These are phyloP conservation scores for Sphagnum contortum DNA, from an alignment of 225 moss, liverwort and hornwort species.

Conservation along the genomic window DNA sequence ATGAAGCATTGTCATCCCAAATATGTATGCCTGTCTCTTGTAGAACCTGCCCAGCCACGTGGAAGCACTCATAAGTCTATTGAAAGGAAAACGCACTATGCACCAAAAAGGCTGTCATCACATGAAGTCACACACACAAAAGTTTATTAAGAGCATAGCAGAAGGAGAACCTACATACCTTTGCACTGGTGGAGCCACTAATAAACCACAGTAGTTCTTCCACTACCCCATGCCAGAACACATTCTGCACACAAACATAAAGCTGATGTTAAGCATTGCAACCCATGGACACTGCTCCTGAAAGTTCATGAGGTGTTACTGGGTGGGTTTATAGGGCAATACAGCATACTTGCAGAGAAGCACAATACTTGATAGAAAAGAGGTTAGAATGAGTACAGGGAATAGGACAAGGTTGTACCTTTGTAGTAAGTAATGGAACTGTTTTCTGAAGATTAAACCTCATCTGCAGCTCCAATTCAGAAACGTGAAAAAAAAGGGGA, in stretches of 20 bases:
- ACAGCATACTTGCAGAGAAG: too few relatives aligned
- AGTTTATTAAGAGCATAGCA: neutral
- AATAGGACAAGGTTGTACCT: slow-evolving; percentile 22
- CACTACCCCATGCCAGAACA: slow-evolving; percentile 85
- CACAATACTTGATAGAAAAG: too few relatives aligned
- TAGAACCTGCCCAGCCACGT: slow-evolving; percentile 34
- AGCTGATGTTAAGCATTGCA: neutral
- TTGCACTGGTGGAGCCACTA: slow-evolving; percentile 84
- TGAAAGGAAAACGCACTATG: neutral
- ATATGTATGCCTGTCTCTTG: slow-evolving; percentile 76
- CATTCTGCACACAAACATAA: slow-evolving; percentile 43
- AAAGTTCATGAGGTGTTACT: neutral
- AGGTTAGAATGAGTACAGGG: neutral
- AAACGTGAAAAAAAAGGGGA: neutral
- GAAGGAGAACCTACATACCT: slow-evolving; percentile 20
- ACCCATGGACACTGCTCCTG: neutral
- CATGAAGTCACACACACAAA: neutral
- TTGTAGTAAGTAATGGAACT: slow-evolving; percentile 85
- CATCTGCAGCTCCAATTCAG: slow-evolving; percentile 42
- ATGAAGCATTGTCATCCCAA: slow-evolving; percentile 84
- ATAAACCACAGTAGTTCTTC: slow-evolving; percentile 99
- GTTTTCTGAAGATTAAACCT: slow-evolving; percentile 76
- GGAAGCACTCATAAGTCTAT: too few relatives aligned
- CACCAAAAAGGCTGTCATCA: neutral
- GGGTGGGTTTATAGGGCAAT: too few relatives aligned